These are phyloP conservation scores for Aspergillus viridinutans DNA, from an alignment of 2,329 filamentous ascomycete genomes.

Conservation along the genomic window DNA sequence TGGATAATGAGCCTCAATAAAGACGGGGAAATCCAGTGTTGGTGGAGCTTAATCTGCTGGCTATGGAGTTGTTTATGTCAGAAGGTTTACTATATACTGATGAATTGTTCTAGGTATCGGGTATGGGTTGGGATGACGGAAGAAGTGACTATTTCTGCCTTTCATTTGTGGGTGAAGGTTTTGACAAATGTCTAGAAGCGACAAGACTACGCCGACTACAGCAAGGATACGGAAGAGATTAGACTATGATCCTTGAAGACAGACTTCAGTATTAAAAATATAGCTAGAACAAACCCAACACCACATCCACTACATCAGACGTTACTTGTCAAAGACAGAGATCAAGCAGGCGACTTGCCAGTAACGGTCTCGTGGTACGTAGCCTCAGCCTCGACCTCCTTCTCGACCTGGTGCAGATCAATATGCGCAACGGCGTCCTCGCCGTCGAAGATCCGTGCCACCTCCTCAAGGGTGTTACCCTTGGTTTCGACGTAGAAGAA, in stretches of 20 bases:
- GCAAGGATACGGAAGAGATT: constrained; percentile 38
- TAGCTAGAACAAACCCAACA: background rate
- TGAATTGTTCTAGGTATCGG: constrained; percentile 38
- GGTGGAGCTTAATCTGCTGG: constrained; percentile 46
- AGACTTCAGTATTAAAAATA: background rate
- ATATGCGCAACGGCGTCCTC: constrained; percentile 52
- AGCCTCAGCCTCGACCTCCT: constrained; percentile 8
- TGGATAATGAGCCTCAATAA: constrained; percentile 49
- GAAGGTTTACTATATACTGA: constrained; percentile 26
- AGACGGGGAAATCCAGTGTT: constrained; percentile 49
- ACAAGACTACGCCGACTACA: constrained; percentile 43
- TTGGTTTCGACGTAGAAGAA: constrained; percentile 57
- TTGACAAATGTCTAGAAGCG: constrained; percentile 1
- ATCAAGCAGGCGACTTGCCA: background rate
- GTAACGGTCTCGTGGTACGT: background rate
- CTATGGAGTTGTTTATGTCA: constrained; percentile 45
- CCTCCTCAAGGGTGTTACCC: constrained; percentile 66
- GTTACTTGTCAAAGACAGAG: background rate
- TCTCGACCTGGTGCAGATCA: constrained; percentile 46
- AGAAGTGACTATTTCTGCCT: constrained; percentile 26
- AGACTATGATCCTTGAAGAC: background rate
- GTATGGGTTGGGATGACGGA: constrained; percentile 25
- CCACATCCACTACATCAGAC: background rate
- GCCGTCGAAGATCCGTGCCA: constrained; percentile 67
- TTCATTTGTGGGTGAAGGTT: accelerated